These are phyloP conservation scores for Glonium stellatum DNA, from an alignment of 495 filamentous ascomycete genomes.

Conservation along the genomic window DNA sequence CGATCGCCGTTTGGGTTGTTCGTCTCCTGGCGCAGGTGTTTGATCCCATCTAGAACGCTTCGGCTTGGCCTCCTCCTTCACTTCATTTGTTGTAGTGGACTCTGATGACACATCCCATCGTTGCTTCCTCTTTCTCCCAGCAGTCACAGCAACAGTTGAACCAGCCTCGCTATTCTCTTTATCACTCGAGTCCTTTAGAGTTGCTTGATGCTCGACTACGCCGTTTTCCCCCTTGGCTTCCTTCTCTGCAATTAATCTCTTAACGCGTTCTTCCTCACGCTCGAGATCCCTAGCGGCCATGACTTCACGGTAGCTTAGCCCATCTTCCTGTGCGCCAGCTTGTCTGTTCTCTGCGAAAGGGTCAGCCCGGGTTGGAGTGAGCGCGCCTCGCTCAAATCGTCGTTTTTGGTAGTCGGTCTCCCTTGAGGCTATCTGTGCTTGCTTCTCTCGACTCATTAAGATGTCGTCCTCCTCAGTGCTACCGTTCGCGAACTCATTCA, in stretches of 20 bases:
- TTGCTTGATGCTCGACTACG: conserved; percentile 22
- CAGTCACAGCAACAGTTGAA: conserved; percentile 54
- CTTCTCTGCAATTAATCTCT: conserved; percentile 72
- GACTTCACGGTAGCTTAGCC: conserved; percentile 79
- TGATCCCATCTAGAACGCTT: conserved; percentile 90
- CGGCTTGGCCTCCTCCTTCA: conserved; percentile 51
- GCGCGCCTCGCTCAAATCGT: conserved; percentile 68
- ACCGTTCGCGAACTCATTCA: conserved; percentile 88
- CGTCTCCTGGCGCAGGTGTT: conserved; percentile 45
- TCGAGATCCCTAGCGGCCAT: conserved; percentile 91
- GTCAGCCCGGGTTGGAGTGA: conserved; percentile 84
- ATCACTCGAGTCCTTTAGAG: conserved; percentile 34
- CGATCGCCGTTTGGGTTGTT: conserved; percentile 46
- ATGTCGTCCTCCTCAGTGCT: conserved; percentile 86
- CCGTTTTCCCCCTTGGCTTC: conserved; percentile 52
- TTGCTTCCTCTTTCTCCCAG: conserved; percentile 79
- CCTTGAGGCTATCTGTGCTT: conserved; percentile 79
- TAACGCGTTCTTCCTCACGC: conserved; percentile 86
- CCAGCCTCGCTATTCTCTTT: conserved; percentile 69
- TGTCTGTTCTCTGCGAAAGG: conserved; percentile 73
- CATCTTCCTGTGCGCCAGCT: conserved; percentile 57
- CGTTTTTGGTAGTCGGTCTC: conserved; percentile 99
- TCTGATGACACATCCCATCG: conserved; percentile 74
- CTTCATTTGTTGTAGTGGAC: conserved; percentile 39
- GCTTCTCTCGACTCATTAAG: conserved; percentile 77